phyloP scores from a whole-genome alignment of 1,139 yeast genomes.

The Hemisphaericaspora subhashii region DNA sequence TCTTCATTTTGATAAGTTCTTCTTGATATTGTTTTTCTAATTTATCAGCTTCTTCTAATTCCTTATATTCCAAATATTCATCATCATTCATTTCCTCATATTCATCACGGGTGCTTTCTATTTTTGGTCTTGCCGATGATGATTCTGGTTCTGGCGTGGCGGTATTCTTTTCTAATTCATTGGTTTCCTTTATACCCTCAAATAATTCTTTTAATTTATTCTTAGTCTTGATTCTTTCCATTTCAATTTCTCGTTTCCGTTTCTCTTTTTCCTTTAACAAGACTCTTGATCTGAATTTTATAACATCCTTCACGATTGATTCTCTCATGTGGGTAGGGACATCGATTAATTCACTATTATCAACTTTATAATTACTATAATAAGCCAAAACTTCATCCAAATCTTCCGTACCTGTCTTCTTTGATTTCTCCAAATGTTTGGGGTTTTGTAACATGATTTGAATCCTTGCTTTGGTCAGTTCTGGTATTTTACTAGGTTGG shows the following conservation, averaged over 20 bases:
- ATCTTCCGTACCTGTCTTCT: constrained; percentile 34
- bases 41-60: constrained; percentile 16
- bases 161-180: constrained; percentile 14
- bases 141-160: constrained; percentile 10
- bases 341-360: constrained; percentile 59
- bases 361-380: constrained; percentile 52
- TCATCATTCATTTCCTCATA: constrained; percentile 32
- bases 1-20: constrained; percentile 17
- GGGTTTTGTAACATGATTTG: constrained; percentile 20
- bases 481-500: constrained; percentile 6
- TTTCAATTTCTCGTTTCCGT: constrained; percentile 49
- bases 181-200: constrained; percentile 42
- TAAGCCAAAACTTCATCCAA: constrained; percentile 36
- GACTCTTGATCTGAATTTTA: constrained; percentile 63
- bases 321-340: constrained; percentile 61
- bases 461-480: constrained; percentile 12
- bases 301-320: constrained; percentile 57
- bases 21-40: constrained; percentile 22
- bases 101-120: constrained; percentile 19
- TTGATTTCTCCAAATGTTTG: constrained; percentile 20
- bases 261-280: constrained; percentile 57
- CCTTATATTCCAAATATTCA: constrained; percentile 30
- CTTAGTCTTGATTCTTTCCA: constrained; percentile 54
- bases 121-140: constrained; percentile 9
- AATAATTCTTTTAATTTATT: constrained; percentile 51